Conservation (phyloP, 768 basidiomycete species). For the Leccinum uliginosum region DNA sequence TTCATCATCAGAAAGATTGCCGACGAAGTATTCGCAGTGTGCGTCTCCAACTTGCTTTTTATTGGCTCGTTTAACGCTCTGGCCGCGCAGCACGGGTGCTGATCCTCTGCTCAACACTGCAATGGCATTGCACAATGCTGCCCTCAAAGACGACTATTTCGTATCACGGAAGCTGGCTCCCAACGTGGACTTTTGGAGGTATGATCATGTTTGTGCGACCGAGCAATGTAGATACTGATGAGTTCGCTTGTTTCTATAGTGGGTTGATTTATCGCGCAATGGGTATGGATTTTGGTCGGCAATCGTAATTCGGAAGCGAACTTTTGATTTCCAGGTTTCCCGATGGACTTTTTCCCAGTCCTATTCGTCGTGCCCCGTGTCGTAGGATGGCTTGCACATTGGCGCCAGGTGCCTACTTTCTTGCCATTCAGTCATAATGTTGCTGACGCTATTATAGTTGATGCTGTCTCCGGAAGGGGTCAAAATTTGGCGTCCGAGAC, state of each 20-base stretch:
- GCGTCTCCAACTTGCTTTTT: slow-evolving; percentile 22
- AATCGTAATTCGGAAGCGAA: neutral
- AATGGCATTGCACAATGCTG: slow-evolving; percentile 82
- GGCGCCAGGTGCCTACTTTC: slow-evolving; percentile 61
- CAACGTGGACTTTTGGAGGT: slow-evolving; percentile 87
- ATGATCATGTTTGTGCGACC: neutral
- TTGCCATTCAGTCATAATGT: neutral
- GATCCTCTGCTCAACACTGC: slow-evolving; percentile 86
- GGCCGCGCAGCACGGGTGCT: slow-evolving; percentile 61
- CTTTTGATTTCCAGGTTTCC: slow-evolving; percentile 58
- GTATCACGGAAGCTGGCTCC: slow-evolving; percentile 76
- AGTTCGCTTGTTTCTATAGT: slow-evolving; percentile 32
- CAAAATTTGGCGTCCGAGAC: slow-evolving; percentile 89
- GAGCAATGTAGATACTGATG: neutral
- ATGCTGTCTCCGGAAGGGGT: slow-evolving; percentile 87
- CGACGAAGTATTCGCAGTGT: slow-evolving; percentile 90
- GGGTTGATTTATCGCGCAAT: slow-evolving; percentile 89
- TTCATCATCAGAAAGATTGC: slow-evolving; percentile 89
- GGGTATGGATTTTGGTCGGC: slow-evolving; percentile 45
- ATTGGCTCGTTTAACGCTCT: neutral
- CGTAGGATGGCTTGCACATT: slow-evolving; percentile 91
- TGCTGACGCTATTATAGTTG: slow-evolving; percentile 50
- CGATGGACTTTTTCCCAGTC: slow-evolving; percentile 91
- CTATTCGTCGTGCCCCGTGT: slow-evolving; percentile 90
- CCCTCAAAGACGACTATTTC: slow-evolving; percentile 90